A percentile compares a stretch with the other conserved stretches of the same genome.
These are phyloP conservation scores for Seiridium unicorne DNA, from an alignment of 2,329 filamentous ascomycete genomes.

Conservation along the genomic window DNA sequence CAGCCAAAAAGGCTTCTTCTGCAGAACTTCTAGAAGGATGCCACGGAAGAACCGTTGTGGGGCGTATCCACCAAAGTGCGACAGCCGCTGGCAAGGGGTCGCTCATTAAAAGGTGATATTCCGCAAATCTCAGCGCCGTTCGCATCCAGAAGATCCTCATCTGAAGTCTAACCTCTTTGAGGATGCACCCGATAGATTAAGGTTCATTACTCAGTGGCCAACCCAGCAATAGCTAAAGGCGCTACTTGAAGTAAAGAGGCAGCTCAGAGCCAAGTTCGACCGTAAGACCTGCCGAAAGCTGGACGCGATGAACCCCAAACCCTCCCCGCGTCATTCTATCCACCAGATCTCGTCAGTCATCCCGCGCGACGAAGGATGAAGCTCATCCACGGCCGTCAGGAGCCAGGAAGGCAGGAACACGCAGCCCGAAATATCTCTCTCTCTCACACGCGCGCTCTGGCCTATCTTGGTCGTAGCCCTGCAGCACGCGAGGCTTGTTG, in stretches of 20 bases:
- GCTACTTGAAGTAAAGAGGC: neutral
- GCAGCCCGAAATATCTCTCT: neutral
- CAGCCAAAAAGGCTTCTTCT: conserved; percentile 3
- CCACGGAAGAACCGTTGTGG: conserved; percentile 2
- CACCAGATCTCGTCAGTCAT: neutral
- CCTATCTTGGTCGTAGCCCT: neutral
- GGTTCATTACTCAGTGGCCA: neutral
- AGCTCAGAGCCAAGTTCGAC: neutral
- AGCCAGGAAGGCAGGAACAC: neutral
- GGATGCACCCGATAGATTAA: neutral
- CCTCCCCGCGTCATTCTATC: neutral
- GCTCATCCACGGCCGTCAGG: neutral
- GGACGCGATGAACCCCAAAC: neutral
- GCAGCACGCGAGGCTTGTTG: neutral
- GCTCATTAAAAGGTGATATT: neutral
- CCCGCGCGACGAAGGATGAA: neutral
- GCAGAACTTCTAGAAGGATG: conserved; percentile 8
- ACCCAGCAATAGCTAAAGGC: neutral
- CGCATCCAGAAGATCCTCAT: neutral
- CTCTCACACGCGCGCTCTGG: neutral
- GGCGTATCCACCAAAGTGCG: neutral
- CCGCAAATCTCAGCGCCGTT: neutral
- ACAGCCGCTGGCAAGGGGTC: neutral
- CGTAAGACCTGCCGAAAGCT: conserved; percentile 1
- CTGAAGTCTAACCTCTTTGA: neutral